These are phyloP conservation scores for Ustilago sp. DNA, from an alignment of 1,284 basidiomycete species.

Conservation along the genomic window DNA sequence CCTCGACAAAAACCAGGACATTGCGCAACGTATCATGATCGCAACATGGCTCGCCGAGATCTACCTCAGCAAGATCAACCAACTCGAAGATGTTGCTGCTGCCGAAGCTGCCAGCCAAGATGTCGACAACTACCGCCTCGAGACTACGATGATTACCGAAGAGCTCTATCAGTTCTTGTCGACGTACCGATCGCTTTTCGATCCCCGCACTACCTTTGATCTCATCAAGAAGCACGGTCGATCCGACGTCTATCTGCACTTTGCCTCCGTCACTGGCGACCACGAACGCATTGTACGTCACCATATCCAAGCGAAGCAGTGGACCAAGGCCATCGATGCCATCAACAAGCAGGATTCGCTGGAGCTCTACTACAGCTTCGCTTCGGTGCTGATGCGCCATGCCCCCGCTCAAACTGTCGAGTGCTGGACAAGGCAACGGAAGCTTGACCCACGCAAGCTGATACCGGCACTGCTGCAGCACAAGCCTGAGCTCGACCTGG, in stretches of 20 bases:
- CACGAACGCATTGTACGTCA: constrained; percentile 88
- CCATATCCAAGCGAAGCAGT: constrained; percentile 90
- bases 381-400: constrained; percentile 85
- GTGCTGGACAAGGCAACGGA: constrained; percentile 85
- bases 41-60: constrained; percentile 99
- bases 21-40: constrained; percentile 95
- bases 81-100: constrained; percentile 84
- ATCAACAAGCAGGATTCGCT: constrained; percentile 80
- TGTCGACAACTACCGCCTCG: constrained; percentile 84
- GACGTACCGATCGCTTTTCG: constrained; percentile 79
- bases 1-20: constrained; percentile 78
- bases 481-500: constrained; percentile 71
- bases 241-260: constrained; percentile 91
- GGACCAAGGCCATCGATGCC: constrained; percentile 88
- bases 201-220: constrained; percentile 86
- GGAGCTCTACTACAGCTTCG: constrained; percentile 94
- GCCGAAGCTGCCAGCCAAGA: constrained; percentile 85
- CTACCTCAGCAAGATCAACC: constrained; percentile 94
- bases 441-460: constrained; percentile 84
- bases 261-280: constrained; percentile 85
- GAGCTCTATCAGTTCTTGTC: constrained; percentile 93
- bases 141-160: constrained; percentile 87
- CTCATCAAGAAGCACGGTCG: constrained; percentile 92
- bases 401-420: constrained; percentile 89
- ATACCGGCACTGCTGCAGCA: constrained; percentile 89